A percentile compares a stretch with the other conserved stretches of the same genome.
These are phyloP conservation scores for Pichia sp. DNA, from an alignment of 1,139 yeast genomes.

Conservation along the genomic window DNA sequence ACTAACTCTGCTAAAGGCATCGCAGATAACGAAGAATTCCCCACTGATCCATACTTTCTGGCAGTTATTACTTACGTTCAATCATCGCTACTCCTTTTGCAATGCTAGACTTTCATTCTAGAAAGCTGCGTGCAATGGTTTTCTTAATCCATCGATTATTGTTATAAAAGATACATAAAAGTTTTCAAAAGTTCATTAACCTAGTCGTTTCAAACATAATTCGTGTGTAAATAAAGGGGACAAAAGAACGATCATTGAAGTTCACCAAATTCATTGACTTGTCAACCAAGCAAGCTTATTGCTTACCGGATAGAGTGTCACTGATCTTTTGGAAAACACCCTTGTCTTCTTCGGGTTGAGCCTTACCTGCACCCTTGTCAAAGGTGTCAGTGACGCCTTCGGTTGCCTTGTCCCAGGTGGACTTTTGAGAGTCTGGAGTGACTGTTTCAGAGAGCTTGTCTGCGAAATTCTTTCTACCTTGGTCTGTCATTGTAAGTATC, in stretches of 20 bases:
- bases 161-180: too few relatives aligned
- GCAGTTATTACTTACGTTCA: too few relatives aligned
- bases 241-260: background rate
- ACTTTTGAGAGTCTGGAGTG: constrained; percentile 70
- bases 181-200: too few relatives aligned
- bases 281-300: constrained; percentile 1
- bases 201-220: background rate
- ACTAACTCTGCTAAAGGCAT: too few relatives aligned
- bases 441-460: constrained; percentile 61
- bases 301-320: constrained; percentile 34
- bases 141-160: too few relatives aligned
- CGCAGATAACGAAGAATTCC: too few relatives aligned
- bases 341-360: constrained; percentile 61
- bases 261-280: too few relatives aligned
- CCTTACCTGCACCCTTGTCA: constrained; percentile 55
- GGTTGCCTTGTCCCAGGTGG: constrained; percentile 57
- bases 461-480: constrained; percentile 68
- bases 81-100: too few relatives aligned
- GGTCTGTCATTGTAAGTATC: constrained; percentile 50
- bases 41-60: too few relatives aligned
- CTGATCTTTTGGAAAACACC: constrained; percentile 58
- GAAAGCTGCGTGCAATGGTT: too few relatives aligned
- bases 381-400: constrained; percentile 58
- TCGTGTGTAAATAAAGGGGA: background rate
- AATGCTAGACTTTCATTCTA: too few relatives aligned